A percentile compares a stretch with the other conserved stretches of the same genome.
Evolutionary conservation across 768 basidiomycete genomes (phyloP).

Genomic region (Galerina sulciceps): DNA sequence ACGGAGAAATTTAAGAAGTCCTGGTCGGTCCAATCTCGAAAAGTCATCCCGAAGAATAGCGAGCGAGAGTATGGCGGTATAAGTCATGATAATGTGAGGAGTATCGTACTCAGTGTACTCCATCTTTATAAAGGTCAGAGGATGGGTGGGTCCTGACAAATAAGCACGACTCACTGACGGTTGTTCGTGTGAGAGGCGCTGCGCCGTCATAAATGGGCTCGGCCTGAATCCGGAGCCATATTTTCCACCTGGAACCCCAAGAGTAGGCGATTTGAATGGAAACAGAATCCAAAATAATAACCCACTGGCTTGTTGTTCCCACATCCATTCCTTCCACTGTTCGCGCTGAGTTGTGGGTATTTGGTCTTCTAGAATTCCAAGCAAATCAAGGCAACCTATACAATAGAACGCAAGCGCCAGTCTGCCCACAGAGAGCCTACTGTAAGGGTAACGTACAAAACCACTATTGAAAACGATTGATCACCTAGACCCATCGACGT

Average conservation of each 20-base stretch:
- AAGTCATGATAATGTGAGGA: slow-evolving; percentile 92
- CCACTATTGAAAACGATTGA: slow-evolving; percentile 14
- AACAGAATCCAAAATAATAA: not conserved
- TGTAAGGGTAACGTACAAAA: slow-evolving; percentile 15
- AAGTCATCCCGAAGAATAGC: slow-evolving; percentile 90
- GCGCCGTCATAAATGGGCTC: slow-evolving; percentile 67
- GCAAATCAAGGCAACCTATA: slow-evolving; percentile 80
- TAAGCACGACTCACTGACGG: slow-evolving; percentile 12
- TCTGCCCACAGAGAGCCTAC: slow-evolving; percentile 41
- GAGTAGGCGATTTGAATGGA: not conserved
- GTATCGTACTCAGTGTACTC: slow-evolving; percentile 58
- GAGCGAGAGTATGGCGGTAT: slow-evolving; percentile 84
- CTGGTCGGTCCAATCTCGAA: slow-evolving; percentile 65
- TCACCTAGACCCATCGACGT: slow-evolving; percentile 77
- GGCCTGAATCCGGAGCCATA: slow-evolving; percentile 76
- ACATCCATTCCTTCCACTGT: slow-evolving; percentile 84
- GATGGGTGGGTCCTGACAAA: not conserved
- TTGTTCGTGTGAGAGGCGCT: slow-evolving; percentile 8
- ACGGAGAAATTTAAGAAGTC: slow-evolving; percentile 67
- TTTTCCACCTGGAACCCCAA: slow-evolving; percentile 47
- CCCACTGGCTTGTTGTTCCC: slow-evolving; percentile 76
- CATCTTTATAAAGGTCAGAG: slow-evolving; percentile 20
- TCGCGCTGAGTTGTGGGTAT: slow-evolving; percentile 56
- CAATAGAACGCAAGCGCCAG: slow-evolving; percentile 90
- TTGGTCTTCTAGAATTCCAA: slow-evolving; percentile 54